These are phyloP conservation scores for Penicillium paneum DNA, from an alignment of 2,329 filamentous ascomycete species.

Conservation along the genomic window DNA sequence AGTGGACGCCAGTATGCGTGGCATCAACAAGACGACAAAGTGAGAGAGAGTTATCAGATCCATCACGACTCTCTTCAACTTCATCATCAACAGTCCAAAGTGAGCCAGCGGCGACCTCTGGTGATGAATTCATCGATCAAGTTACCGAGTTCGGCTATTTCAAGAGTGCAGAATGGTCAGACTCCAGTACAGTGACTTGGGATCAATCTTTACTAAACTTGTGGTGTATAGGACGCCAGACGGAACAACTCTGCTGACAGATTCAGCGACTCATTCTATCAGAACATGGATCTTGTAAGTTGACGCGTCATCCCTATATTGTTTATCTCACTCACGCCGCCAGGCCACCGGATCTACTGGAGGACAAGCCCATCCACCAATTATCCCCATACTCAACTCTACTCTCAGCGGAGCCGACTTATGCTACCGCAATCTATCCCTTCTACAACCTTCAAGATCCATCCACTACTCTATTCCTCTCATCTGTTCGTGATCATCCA, in stretches of 20 bases:
- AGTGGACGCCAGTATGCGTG: conserved; percentile 25
- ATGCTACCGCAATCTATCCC: conserved; percentile 55
- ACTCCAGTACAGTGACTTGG: not conserved
- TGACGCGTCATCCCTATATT: not conserved
- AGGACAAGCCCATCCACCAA: conserved; percentile 34
- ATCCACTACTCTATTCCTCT: conserved; percentile 50
- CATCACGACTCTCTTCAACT: not conserved
- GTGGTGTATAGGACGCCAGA: conserved; percentile 48
- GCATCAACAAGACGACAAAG: conserved; percentile 24
- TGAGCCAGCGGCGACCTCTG: not conserved
- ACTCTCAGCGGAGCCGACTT: conserved; percentile 49
- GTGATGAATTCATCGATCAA: not conserved
- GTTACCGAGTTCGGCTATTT: conserved; percentile 35
- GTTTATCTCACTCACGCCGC: conserved; percentile 7
- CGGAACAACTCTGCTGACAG: conserved; percentile 56
- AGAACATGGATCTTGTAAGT: conserved; percentile 54
- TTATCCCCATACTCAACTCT: conserved; percentile 49
- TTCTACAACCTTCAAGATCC: conserved; percentile 52
- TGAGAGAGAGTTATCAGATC: not conserved
- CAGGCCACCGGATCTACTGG: conserved; percentile 50
- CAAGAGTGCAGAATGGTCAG: conserved; percentile 47
- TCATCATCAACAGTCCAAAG: not conserved
- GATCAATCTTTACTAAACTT: conserved; percentile 2
- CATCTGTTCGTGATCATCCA: conserved; percentile 53
- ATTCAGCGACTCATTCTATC: conserved; percentile 51